Base-by-base conservation (phyloP, 441 rosid species). In the Populus hybrid region DNA sequence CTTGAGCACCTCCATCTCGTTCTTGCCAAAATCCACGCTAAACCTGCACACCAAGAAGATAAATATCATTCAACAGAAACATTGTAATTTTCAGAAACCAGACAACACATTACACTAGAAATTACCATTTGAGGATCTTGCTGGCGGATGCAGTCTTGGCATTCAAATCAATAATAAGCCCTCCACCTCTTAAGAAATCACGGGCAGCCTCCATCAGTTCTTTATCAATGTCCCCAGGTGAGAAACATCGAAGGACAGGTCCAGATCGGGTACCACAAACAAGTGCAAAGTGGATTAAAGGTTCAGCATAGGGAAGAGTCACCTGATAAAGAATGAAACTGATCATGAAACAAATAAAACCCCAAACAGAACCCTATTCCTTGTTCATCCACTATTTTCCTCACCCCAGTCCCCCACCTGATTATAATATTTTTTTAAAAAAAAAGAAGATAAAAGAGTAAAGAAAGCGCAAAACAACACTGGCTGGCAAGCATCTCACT, bases 181-280 rank as follows among this genome's bases (percentile, higher is more conserved):
- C 98, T 69, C 97, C 97, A 50, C 87, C 82, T 77, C 90, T 86
- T 79, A 94, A 76, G 88, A 93, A 91, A 79, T 82, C 80, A 28
- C 78, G 82, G 82, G 95, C 93, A 76, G 94, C 88, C 38, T 87
- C 94, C 89, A 86, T 83, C 85, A 93, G 86, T 84, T 94, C 98
- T 84, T 87, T 78, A 83, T 91, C 98, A 59, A 94, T 87, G 79
- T 91, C 86, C 75, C 82, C 88, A 19, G 97, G 92, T 2, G 93
- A 89, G 81, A 85, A 94, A 78, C 91, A 91, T 71, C 82, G 86
- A 53, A 94, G 95, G 75, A 92, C 85, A 50, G 98, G 98, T 74
- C 97, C 92, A 67, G 97, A 91, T 72, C 91, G 94, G 50, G 87
- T 82, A 30, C 98, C 98, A 77, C 82, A 87, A 77, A 91, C 94